A percentile compares a stretch with the other conserved stretches of the same genome.
These are phyloP conservation scores for Phytophthora palmivora DNA, from an alignment of 352 stramenopile genomes.

Conservation along the genomic window DNA sequence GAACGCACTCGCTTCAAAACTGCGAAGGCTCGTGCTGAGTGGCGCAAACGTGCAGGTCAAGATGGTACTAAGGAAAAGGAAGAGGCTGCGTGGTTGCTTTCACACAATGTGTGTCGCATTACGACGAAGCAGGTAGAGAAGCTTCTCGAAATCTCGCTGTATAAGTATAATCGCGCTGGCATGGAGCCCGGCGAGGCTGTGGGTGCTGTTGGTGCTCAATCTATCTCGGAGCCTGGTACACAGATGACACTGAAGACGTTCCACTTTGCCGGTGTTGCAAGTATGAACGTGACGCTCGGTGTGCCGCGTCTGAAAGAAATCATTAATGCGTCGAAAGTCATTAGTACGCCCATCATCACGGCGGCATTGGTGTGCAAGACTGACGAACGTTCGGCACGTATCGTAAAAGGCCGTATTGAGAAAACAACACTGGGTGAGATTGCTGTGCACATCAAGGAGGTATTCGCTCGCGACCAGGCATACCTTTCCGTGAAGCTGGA, in stretches of 20 bases:
- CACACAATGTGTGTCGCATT: constrained; percentile 93
- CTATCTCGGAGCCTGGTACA: constrained; percentile 95
- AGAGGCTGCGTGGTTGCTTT: constrained; percentile 80
- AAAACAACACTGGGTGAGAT: constrained; percentile 98
- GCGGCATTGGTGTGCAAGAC: constrained; percentile 96
- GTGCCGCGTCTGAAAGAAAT: constrained; percentile 99
- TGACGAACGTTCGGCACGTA: constrained; percentile 96
- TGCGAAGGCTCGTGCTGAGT: constrained; percentile 50
- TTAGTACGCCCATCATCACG: constrained; percentile 99
- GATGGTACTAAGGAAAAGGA: constrained; percentile 67
- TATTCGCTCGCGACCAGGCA: constrained; percentile 93
- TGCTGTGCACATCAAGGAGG: constrained; percentile 97
- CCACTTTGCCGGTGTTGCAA: constrained; percentile 99
- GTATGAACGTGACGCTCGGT: constrained; percentile 99
- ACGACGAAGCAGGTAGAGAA: constrained; percentile 83
- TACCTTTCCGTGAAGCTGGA: constrained; percentile 99
- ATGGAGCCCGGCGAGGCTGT: constrained; percentile 97
- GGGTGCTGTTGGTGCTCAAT: constrained; percentile 97
- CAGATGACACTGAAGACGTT: constrained; percentile 99
- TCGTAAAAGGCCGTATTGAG: constrained; percentile 99
- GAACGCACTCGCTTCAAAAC: constrained; percentile 68
- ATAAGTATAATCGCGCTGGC: constrained; percentile 88
- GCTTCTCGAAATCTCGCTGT: constrained; percentile 77
- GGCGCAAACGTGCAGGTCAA: constrained; percentile 58
- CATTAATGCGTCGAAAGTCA: constrained; percentile 97